Percentiles rank a stretch among this genome's conserved stretches.
Evolutionary conservation across 1,284 basidiomycete species (phyloP).

Genomic region (Malassezia slooffiae): DNA sequence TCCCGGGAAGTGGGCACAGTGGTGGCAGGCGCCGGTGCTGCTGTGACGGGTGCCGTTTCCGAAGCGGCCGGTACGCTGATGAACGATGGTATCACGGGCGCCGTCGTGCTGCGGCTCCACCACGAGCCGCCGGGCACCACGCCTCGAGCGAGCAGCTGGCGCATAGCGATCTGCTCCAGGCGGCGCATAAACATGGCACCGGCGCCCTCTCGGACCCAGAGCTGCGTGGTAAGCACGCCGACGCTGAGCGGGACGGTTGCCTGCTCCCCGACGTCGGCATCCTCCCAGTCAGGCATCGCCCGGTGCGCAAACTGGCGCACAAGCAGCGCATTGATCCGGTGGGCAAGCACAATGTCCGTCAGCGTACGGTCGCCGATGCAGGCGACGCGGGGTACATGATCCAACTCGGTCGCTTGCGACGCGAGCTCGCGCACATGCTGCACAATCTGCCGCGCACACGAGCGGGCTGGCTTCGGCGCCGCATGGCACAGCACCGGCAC

Average conservation of each 20-base stretch:
- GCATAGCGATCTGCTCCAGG: conserved; percentile 27
- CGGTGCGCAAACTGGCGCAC: no score
- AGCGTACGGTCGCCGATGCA: conserved; percentile 72
- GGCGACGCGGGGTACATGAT: conserved; percentile 11
- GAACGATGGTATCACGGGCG: no score
- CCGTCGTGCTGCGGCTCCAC: conserved; percentile 1
- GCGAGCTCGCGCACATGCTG: conserved; percentile 52
- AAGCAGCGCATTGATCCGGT: conserved; percentile 50
- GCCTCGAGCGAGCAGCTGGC: conserved; percentile 16
- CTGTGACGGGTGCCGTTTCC: no score
- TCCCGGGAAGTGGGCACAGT: no score
- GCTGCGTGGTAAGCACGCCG: conserved; percentile 42
- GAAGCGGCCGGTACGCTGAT: no score
- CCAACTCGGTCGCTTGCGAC: conserved; percentile 30
- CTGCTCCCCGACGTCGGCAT: background rate
- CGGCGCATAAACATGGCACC: conserved; percentile 39
- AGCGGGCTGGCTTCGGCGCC: conserved; percentile 58
- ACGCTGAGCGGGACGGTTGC: conserved; percentile 19
- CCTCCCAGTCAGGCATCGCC: background rate
- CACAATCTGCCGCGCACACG: conserved; percentile 60
- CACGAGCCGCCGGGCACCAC: conserved; percentile 23
- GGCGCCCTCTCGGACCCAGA: conserved; percentile 41
- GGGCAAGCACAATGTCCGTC: conserved; percentile 78
- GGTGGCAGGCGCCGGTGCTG: no score
- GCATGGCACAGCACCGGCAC: conserved; percentile 72